Evolutionary conservation across 306 rosid species (phyloP), one percentile per base, ranked within the genome.

Genomic region (Canavalia gladiata): DNA sequence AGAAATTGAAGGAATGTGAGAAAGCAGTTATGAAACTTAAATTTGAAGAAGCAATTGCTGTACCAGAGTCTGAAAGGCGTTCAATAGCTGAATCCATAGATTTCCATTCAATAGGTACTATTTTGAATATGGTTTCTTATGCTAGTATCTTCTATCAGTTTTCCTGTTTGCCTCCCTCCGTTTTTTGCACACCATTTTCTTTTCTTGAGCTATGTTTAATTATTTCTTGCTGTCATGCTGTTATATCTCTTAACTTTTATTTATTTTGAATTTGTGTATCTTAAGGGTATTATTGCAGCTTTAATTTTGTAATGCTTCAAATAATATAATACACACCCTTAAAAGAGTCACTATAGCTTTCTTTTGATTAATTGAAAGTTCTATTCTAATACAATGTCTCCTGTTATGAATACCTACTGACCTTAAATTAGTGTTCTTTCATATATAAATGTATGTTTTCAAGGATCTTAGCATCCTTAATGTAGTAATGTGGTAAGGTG

Each of bases 1-100:
- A 86, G 93, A 96, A 93, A 83, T 85, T 93, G 92, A 96, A 86
- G 91, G 99, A 96, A 92, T 96, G 99, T 68, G 98, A 96, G 88
- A 93, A 96, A 68, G 98, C 94, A 50, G 97, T 96, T 67, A 86
- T 86, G 96, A 93, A 96, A 70, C 94, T 93, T 82, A 93, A 93
- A 84, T 93, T 93, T 90, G 99, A 92, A 79, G 98, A 96, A 87
- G 99, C 97, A 81, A 92, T 93, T 85, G 71, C 97, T 82, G 87
- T 78, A 64, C 94, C 99, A 49, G 87, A 83, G 80, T 82, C 92
- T 56, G 76, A 91, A 83, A 91, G 84, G 88, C 90, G 77, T 57
- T 87, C 91, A 31, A 72, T 90, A 46, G 92, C 90, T 42, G 95
- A 93, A 46, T 85, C 97, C 88, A 87, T 92, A 47, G 92, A 90